Base-by-base conservation (phyloP, 208 protist genomes). In the Acanthamoeba healyi region DNA sequence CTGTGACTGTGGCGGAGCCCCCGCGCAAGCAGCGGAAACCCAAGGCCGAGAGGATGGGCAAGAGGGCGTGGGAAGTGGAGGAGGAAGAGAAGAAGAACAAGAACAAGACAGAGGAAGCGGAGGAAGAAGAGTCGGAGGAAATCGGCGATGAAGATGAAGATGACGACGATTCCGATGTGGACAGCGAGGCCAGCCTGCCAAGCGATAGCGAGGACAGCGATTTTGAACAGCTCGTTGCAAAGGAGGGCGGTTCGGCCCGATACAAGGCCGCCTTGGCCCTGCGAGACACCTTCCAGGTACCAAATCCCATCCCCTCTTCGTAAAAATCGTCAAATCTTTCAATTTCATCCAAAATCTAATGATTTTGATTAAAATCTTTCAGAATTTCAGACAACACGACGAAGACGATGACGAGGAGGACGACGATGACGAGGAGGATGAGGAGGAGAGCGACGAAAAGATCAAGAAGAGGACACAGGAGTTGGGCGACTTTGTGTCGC, bases 121-220 rank as follows among this genome's bases (percentile, higher is more conserved):
- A 56, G 22, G 77, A 87, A 32, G 44, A 5, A 1, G 77, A 12
- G 4, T n/a, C 77, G 46, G 46, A 54, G 2, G n/a, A n/a, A n/a
- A n/a, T n/a, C n/a, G n/a, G n/a, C n/a, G n/a, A n/a, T n/a, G n/a
- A n/a, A n/a, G 49, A n/a, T 42, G 54, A 88, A 88, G 32, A 88
- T 24, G 49, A 67, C 12, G 51, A 63, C 29, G 70, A 54, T 61
- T 67, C 58, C 4, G 54, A 49, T 72, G 82, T 36, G 17, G 58
- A 90, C 15, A 49, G 38, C 54, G 82, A 90, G 46, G 38, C 54
- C 10, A 90, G 54, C 61, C 29, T 70, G 58, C 54, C 82, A 7
- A 90, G 58, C 26, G 58, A 70, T 24, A 70, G 82, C 32, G 58
- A 90, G 40, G 82, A 63, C 54, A 90, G 58, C 54, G 82, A 63